These are phyloP conservation scores for Sclerotinia minor DNA, from an alignment of 2,329 filamentous ascomycete species.

Conservation along the genomic window DNA sequence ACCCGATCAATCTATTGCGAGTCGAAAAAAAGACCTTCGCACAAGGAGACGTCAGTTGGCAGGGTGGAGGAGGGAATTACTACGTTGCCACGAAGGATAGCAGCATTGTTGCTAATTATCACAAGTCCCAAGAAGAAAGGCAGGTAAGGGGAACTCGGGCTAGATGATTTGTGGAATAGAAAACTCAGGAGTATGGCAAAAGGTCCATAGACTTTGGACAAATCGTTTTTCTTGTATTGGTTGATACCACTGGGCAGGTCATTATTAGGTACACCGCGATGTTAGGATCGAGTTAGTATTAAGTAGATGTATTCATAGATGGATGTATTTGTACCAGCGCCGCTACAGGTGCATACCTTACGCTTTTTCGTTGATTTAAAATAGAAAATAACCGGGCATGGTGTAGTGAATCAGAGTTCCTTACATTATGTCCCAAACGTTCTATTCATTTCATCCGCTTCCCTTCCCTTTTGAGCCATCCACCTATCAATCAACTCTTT, in stretches of 20 bases:
- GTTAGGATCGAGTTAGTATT: constrained; percentile 8
- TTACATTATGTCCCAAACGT: constrained; percentile 42
- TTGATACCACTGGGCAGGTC: constrained; percentile 22
- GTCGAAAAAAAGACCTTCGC: constrained; percentile 71
- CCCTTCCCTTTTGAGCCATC: constrained; percentile 83
- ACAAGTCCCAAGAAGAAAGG: constrained; percentile 7
- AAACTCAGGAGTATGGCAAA: constrained; percentile 10
- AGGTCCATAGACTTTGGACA: background rate
- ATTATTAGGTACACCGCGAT: constrained; percentile 15
- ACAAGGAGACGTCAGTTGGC: constrained; percentile 81
- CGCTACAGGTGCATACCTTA: background rate
- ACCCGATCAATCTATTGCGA: constrained; percentile 79
- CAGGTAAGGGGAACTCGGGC: background rate
- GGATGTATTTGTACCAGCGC: constrained; percentile 7
- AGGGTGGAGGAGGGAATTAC: constrained; percentile 77
- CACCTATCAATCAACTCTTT: constrained; percentile 85
- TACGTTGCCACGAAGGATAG: constrained; percentile 75
- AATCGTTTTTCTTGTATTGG: constrained; percentile 20
- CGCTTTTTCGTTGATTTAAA: background rate
- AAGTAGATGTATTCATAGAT: constrained; percentile 16
- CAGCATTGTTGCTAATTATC: constrained; percentile 26
- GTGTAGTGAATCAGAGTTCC: background rate
- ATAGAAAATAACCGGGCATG: background rate
- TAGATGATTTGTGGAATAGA: constrained; percentile 7
- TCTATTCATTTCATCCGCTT: constrained; percentile 83